Conservation (phyloP, 805 yeast species). For the Kluyveromyces lactis region DNA sequence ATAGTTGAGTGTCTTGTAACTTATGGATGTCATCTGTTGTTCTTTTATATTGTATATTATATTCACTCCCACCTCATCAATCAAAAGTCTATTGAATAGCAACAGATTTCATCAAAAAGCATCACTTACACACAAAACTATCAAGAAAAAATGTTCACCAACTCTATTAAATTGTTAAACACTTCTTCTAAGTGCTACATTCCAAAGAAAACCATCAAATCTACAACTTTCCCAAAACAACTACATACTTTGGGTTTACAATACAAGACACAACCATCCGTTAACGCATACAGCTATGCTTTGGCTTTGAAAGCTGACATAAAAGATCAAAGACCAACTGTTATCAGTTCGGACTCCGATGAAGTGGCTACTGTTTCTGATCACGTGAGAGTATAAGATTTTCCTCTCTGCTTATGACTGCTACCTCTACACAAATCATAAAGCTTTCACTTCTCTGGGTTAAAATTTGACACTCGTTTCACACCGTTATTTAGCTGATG, state of each 20-base stretch:
- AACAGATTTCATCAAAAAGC: not conserved
- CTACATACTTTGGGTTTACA: not conserved
- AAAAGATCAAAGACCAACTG: conserved; percentile 11
- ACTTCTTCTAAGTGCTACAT: conserved; percentile 8
- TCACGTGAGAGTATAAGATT: conserved; percentile 21
- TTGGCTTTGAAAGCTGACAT: not conserved
- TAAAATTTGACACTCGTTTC: too few relatives aligned
- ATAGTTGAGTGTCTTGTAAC: too few relatives aligned
- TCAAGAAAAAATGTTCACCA: not conserved
- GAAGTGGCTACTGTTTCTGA: conserved; percentile 21
- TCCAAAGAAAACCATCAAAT: conserved; percentile 8
- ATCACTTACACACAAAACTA: not conserved
- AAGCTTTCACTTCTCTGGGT: not conserved
- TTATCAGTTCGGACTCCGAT: conserved; percentile 22
- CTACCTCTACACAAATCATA: not conserved
- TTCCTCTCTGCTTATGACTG: too few relatives aligned
- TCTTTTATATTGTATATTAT: too few relatives aligned
- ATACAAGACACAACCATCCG: not conserved
- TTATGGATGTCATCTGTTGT: too few relatives aligned
- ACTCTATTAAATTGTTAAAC: conserved; percentile 6
- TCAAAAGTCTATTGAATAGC: too few relatives aligned
- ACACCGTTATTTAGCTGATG: not conserved
- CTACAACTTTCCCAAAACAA: conserved; percentile 11
- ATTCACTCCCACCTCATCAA: too few relatives aligned
- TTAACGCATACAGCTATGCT: not conserved